Base-by-base conservation (phyloP, 352 stramenopile genomes). In the Globisporangium iwayamae region DNA sequence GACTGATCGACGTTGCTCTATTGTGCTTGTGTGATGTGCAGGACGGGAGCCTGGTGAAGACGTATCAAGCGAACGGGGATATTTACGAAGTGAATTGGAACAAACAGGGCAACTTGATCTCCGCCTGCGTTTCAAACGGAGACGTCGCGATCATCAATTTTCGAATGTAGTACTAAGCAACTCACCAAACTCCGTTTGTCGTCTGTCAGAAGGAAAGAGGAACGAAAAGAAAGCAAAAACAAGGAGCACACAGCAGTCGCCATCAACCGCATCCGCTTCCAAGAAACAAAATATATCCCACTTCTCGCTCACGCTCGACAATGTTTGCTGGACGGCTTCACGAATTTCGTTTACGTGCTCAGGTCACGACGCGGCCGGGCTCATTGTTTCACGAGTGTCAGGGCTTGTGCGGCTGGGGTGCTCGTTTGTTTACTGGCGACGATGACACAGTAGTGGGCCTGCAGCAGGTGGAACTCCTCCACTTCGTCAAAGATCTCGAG, bases 31-130 rank as follows among this genome's bases (percentile, higher is more conserved):
- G 34, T 45, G 8, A 18, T 46, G 14, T 30, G 60, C 63, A 94
- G 86, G 83, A 93, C 36, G 80, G 84, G 16, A 75, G 72, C 45
- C 77, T 96, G 69, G 74, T 90, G 50, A 94, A 95, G 76, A 90
- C 83, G 74, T 96, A 93, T 73, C 79, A 96, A 78, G 90, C 87
- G 54, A 87, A 90, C 76, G 92, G 92, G 54, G 97, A 99, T 83
- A 99, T 99, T 79, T 99, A 99, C 85, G 97, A 99, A 80, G 96
- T 99, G 67, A 97, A 97, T 72, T 99, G 97, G 97, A 99, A 98
- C 81, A 82, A 85, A 67, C 70, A 91, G 66, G 87, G 90, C 59
- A 83, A 84, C 70, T 75, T 93, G 70, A 87, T 97, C 73, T 85
- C 87, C 51, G 87, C 87, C 48, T 94, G 87, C 70, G 85, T 91